Evolutionary conservation across 2,329 filamentous ascomycete genomes (phyloP).

Genomic region (Cladophialophora psammophila): DNA sequence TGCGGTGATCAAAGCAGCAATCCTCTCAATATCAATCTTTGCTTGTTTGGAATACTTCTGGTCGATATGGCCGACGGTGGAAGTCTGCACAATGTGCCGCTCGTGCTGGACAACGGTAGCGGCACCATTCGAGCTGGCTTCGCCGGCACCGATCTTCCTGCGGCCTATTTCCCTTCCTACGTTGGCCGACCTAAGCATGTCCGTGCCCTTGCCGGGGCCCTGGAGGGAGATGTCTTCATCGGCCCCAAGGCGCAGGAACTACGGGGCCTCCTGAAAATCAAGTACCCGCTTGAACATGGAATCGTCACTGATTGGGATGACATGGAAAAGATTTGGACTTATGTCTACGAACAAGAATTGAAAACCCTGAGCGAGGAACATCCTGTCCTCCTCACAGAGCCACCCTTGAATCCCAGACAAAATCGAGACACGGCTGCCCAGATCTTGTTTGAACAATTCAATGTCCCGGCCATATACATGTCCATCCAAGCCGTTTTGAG

Average conservation of each 20-base stretch:
- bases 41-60: not conserved
- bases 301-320: constrained; percentile 99
- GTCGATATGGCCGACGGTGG: constrained; percentile 39
- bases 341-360: constrained; percentile 93
- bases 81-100: constrained; percentile 90
- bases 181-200: constrained; percentile 95
- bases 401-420: constrained; percentile 90
- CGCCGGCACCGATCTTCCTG: constrained; percentile 92
- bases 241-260: constrained; percentile 90
- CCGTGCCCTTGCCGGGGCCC: constrained; percentile 90
- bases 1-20: constrained; percentile 12
- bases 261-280: constrained; percentile 91
- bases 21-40: not conserved
- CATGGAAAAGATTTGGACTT: constrained; percentile 99
- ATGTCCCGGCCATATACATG: constrained; percentile 93
- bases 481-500: constrained; percentile 97
- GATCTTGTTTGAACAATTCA: constrained; percentile 98
- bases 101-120: constrained; percentile 98
- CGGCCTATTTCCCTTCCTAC: constrained; percentile 97
- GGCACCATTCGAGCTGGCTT: constrained; percentile 97
- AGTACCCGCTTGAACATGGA: constrained; percentile 94
- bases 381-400: constrained; percentile 93
- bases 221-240: constrained; percentile 97
- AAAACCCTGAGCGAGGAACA: constrained; percentile 99
- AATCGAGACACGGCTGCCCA: constrained; percentile 97